Evolutionary conservation across 1,284 basidiomycete species (phyloP), one percentile per base, ranked within the genome.

Genomic region (Irpex lacteus): DNA sequence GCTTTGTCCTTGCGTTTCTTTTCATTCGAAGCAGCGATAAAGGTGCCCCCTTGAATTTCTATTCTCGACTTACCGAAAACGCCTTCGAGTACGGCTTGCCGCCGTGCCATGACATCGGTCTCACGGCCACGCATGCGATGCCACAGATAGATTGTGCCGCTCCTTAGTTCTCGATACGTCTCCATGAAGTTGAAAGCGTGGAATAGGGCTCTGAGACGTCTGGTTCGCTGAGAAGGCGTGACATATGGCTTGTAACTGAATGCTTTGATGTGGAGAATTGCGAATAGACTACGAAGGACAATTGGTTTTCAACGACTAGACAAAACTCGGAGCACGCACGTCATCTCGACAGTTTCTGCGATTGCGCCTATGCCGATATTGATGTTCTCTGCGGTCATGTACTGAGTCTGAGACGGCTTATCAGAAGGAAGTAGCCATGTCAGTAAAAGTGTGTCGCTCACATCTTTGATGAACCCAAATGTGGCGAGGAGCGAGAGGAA

Each of bases 341-440:
- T 84, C 89, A 94, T 94, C 76, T 93, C 91, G 65, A 91, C 84
- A 1, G 88, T 90, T 69, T 91, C 85, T 2, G 89, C 71, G 5
- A 93, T 75, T 0, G 91, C 90, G 18, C 85, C 82, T 60, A 91
- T 85, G 2, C 90, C 91, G 26, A 90, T 88, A 69, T 88, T 87
- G 68, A 93, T 88, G 70, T 92, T 88, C 19, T 85, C 85, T 3
- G 89, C 86, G 1, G 90, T 90, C 86, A 89, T 89, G 71, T 86
- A 88, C 62, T 78, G 76, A 0, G 84, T 84, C 86, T 89, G 62
- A 21, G 59, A n/a, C 18, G n/a, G 15, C 4, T 7, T 53, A 38
- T 65, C 9, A 58, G 49, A 32, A 19, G 50, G 11, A 19, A 49
- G 1, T 5, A 38, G 59, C 32, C 15, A 5, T 65, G 38, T n/a